Conservation (phyloP, 2,329 filamentous ascomycete genomes). For the Diaporthe ilicicola region DNA sequence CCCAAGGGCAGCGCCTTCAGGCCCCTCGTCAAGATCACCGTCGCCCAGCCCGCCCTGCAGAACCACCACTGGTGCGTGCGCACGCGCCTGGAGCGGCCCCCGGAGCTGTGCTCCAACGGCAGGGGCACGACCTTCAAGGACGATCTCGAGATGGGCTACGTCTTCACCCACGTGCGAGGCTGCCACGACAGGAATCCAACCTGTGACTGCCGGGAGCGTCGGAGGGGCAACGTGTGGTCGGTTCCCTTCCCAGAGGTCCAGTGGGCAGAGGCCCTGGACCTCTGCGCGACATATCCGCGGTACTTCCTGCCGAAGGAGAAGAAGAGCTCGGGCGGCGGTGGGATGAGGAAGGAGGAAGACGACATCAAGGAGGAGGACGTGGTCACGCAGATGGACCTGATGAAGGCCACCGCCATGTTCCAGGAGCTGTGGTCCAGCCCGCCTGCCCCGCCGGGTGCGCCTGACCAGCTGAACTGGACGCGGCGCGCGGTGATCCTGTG, state of each 20-base stretch:
- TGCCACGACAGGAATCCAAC: conserved; percentile 56
- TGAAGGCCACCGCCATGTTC: conserved; percentile 71
- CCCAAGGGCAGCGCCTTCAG: conserved; percentile 67
- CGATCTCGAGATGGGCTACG: conserved; percentile 58
- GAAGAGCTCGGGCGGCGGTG: background rate
- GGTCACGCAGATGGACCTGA: conserved; percentile 61
- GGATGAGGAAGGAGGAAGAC: conserved; percentile 35
- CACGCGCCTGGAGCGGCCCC: conserved; percentile 65
- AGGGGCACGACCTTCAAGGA: conserved; percentile 48
- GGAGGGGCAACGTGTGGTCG: conserved; percentile 55
- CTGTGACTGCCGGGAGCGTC: conserved; percentile 60
- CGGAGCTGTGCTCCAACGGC: conserved; percentile 57
- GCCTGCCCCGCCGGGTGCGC: conserved; percentile 46
- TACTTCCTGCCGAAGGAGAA: conserved; percentile 42
- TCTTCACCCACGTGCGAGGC: conserved; percentile 57
- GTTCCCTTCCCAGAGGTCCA: conserved; percentile 67
- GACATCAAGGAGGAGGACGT: conserved; percentile 39
- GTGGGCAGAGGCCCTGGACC: conserved; percentile 67
- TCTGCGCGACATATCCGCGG: conserved; percentile 60
- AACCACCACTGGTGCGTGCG: conserved; percentile 68
- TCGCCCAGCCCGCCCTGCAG: conserved; percentile 62
- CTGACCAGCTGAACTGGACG: conserved; percentile 53
- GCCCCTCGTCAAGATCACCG: conserved; percentile 66
- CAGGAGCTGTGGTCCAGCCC: conserved; percentile 70
- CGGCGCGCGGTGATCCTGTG: conserved; percentile 70